Percentiles rank a stretch among this genome's conserved stretches.
Conservation (phyloP, 2,329 filamentous ascomycete genomes). For the Lojkania enalia region DNA sequence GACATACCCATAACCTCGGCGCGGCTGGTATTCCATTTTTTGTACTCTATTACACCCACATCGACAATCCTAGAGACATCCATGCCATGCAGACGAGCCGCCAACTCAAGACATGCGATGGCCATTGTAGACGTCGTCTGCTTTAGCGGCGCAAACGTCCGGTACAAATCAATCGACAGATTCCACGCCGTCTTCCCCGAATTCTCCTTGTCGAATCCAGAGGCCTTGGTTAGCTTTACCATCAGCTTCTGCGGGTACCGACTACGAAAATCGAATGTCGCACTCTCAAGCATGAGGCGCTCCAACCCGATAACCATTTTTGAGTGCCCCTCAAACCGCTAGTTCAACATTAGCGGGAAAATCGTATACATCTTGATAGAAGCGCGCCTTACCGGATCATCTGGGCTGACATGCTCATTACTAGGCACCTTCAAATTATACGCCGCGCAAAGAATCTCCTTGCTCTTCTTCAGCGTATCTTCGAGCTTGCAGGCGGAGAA, state of each 20-base stretch:
- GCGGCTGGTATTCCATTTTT: constrained; percentile 48
- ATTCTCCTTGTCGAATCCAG: constrained; percentile 56
- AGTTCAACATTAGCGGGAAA: too few relatives aligned
- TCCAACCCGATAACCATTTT: constrained; percentile 87
- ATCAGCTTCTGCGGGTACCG: constrained; percentile 85
- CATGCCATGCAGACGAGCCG: constrained; percentile 66
- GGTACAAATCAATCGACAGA: constrained; percentile 86
- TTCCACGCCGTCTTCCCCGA: constrained; percentile 74
- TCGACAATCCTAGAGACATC: constrained; percentile 54
- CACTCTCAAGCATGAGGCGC: constrained; percentile 87
- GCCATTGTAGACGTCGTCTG: constrained; percentile 85
- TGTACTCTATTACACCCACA: constrained; percentile 53
- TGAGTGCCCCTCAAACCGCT: constrained; percentile 79
- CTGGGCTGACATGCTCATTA: constrained; percentile 70
- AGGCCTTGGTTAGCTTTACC: constrained; percentile 72
- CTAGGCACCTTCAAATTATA: constrained; percentile 78
- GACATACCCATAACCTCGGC: constrained; percentile 50
- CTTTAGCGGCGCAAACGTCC: constrained; percentile 90
- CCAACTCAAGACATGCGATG: constrained; percentile 78
- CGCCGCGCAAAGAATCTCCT: constrained; percentile 86
- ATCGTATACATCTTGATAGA: too few relatives aligned
- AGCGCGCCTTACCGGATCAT: constrained; percentile 75
- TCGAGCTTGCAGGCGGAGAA: constrained; percentile 97
- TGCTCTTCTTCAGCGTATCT: constrained; percentile 95
- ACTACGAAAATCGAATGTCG: constrained; percentile 90